Evolutionary conservation across 2,329 filamentous ascomycete species (phyloP).

Genomic region (Rhynchosporium graminicola): DNA sequence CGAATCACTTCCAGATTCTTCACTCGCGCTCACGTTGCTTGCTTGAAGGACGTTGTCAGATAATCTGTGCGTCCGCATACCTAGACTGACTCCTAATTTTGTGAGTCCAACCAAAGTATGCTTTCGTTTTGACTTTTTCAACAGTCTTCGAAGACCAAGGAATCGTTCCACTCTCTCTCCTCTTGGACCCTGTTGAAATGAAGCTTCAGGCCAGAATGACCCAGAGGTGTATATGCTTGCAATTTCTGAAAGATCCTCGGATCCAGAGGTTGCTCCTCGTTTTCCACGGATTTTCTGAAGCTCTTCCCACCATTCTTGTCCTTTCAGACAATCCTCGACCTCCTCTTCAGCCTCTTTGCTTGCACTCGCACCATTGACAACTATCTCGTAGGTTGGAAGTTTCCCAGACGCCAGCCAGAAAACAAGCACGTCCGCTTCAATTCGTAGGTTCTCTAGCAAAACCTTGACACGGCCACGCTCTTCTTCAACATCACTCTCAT

Average conservation of each 20-base stretch:
- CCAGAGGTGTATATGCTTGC: slow-evolving; percentile 45
- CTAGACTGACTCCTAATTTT: slow-evolving; percentile 65
- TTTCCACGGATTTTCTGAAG: slow-evolving; percentile 57
- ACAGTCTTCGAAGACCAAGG: slow-evolving; percentile 61
- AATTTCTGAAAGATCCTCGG: slow-evolving; percentile 48
- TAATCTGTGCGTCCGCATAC: slow-evolving; percentile 75
- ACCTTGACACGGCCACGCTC: slow-evolving; percentile 71
- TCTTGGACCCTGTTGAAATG: slow-evolving; percentile 52
- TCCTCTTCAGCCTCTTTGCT: slow-evolving; percentile 57
- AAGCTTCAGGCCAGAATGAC: slow-evolving; percentile 53
- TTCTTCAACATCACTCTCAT: slow-evolving; percentile 79
- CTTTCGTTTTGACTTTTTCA: slow-evolving; percentile 55
- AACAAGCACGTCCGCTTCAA: slow-evolving; percentile 76
- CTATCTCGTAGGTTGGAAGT: slow-evolving; percentile 71
- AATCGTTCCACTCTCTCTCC: slow-evolving; percentile 48
- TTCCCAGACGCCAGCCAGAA: slow-evolving; percentile 79
- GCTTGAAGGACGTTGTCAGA: slow-evolving; percentile 42
- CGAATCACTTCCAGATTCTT: slow-evolving; percentile 44
- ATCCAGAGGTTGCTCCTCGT: slow-evolving; percentile 38
- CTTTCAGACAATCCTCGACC: slow-evolving; percentile 66
- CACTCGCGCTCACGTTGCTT: slow-evolving; percentile 50
- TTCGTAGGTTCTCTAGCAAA: slow-evolving; percentile 77
- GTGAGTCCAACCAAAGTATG: slow-evolving; percentile 38
- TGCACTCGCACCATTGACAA: slow-evolving; percentile 69
- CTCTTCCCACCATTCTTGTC: slow-evolving; percentile 83